A percentile compares a stretch with the other conserved stretches of the same genome.
Conservation (phyloP, 2,329 filamentous ascomycete species). For the Cladophialophora bantiana region DNA sequence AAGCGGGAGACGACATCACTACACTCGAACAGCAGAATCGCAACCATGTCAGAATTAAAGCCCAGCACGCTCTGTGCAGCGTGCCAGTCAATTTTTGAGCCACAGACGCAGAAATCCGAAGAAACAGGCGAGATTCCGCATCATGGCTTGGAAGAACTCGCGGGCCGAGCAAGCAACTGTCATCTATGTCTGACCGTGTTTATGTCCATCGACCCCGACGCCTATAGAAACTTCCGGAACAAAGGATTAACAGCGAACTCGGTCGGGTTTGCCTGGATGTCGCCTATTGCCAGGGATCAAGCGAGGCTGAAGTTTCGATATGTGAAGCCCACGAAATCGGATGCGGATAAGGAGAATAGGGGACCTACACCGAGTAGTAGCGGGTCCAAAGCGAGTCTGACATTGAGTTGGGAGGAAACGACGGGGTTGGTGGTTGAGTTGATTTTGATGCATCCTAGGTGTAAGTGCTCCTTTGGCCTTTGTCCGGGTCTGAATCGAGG, state of each 20-base stretch:
- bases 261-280: constrained; percentile 35
- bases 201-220: constrained; percentile 39
- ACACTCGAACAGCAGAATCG: constrained; percentile 4
- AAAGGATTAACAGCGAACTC: constrained; percentile 25
- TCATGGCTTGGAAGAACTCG: constrained; percentile 38
- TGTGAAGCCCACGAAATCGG: constrained; percentile 26
- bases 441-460: constrained; percentile 40
- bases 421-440: constrained; percentile 35
- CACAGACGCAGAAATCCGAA: constrained; percentile 22
- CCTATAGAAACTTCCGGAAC: constrained; percentile 36
- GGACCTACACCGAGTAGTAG: constrained; percentile 24
- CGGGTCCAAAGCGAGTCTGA: constrained; percentile 28
- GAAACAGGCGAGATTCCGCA: constrained; percentile 36
- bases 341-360: constrained; percentile 19
- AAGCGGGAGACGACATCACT: constrained; percentile 8
- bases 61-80: constrained; percentile 37
- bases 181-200: constrained; percentile 41
- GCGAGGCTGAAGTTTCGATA: constrained; percentile 40
- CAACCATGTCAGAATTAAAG: constrained; percentile 29
- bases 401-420: constrained; percentile 20
- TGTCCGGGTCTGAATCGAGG: background rate
- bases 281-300: constrained; percentile 40
- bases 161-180: constrained; percentile 38
- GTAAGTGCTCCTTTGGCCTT: constrained; percentile 25
- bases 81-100: constrained; percentile 38